Evolutionary conservation across 169 alveolate genomes (phyloP).

Genomic region (Cystoisospora suis): DNA sequence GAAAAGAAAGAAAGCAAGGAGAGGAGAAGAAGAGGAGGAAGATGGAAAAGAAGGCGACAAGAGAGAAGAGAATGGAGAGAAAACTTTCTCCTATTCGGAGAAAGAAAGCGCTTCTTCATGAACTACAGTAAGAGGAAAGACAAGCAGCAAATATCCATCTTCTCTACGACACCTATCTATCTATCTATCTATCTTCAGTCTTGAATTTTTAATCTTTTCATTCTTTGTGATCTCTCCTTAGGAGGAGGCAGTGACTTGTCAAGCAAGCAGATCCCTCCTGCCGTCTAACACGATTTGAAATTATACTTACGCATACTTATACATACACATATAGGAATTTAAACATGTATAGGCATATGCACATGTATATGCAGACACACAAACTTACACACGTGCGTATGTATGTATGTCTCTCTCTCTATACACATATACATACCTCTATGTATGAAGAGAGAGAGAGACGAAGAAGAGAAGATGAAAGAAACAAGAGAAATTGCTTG

Average conservation of each 20-base stretch:
- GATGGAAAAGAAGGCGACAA: neutral
- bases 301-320: neutral
- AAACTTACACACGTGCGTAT: neutral
- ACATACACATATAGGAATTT: neutral
- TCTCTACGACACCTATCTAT: neutral
- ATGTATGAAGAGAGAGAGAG: too few relatives aligned
- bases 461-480: too few relatives aligned
- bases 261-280: too few relatives aligned
- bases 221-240: too few relatives aligned
- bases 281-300: too few relatives aligned
- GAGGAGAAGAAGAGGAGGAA: neutral
- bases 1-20: neutral
- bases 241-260: too few relatives aligned
- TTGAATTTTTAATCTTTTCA: neutral
- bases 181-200: neutral
- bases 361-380: neutral
- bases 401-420: too few relatives aligned
- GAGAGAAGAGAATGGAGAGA: neutral
- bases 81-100: neutral
- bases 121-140: too few relatives aligned
- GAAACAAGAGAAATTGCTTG: slow-evolving; percentile 1
- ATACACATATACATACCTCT: neutral
- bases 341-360: neutral
- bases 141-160: neutral
- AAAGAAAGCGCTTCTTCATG: too few relatives aligned